phyloP scores from a whole-genome alignment of 441 rosid genomes.

The Aleurites moluccanus region DNA sequence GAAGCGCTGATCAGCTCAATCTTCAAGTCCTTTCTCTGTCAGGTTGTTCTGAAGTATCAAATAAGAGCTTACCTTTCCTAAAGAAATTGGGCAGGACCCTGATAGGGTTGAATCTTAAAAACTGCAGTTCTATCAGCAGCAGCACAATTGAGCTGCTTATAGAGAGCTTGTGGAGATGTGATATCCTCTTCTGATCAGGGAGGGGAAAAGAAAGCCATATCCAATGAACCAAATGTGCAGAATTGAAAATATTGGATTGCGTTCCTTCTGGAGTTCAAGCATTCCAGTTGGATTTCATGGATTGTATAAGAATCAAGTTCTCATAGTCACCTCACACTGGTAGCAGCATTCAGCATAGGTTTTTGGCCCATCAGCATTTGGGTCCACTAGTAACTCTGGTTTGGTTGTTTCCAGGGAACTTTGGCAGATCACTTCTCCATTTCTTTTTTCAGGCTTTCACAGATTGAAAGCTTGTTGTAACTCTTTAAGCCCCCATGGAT shows the following conservation, averaged over 20 bases:
- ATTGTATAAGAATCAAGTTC: conserved; percentile 21
- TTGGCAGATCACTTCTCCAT: conserved; percentile 33
- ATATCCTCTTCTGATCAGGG: conserved; percentile 54
- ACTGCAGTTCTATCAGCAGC: conserved; percentile 79
- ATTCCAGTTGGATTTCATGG: conserved; percentile 7
- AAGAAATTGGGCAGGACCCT: conserved; percentile 70
- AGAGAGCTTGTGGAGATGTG: conserved; percentile 88
- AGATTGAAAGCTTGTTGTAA: conserved; percentile 40
- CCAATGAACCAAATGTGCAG: not conserved
- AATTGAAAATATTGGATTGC: conserved; percentile 1
- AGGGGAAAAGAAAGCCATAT: conserved; percentile 1
- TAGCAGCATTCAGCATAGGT: conserved; percentile 37
- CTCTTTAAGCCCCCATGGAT: conserved; percentile 29
- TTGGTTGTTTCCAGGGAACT: conserved; percentile 36
- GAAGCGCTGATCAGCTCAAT: conserved; percentile 66
- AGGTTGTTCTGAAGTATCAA: conserved; percentile 69
- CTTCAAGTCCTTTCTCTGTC: conserved; percentile 83
- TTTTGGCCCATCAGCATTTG: conserved; percentile 21
- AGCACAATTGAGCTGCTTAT: conserved; percentile 52
- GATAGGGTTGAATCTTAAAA: conserved; percentile 83
- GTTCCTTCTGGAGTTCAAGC: conserved; percentile 14
- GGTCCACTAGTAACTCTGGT: conserved; percentile 18
- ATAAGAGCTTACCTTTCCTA: conserved; percentile 56
- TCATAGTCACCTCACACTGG: conserved; percentile 23
- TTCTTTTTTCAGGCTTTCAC: conserved; percentile 37